Evolutionary conservation across 129 eudicot genomes (phyloP).

Genomic region (Lactuca sativa): DNA sequence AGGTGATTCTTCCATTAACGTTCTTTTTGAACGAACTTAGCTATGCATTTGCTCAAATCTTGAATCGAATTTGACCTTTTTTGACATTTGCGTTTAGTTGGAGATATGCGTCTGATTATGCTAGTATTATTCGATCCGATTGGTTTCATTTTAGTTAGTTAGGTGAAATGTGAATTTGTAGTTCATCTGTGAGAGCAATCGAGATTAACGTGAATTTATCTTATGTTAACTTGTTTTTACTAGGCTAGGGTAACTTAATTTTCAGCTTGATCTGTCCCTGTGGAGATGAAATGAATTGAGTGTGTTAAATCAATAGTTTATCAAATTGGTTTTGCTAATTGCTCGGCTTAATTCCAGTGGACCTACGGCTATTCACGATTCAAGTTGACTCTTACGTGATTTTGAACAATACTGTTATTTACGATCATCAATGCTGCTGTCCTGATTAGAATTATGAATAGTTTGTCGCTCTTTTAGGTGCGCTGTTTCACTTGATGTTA

Average conservation of each 20-base stretch:
- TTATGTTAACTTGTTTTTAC: neutral
- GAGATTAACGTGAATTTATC: constrained; percentile 4
- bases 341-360: neutral
- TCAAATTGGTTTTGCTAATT: neutral
- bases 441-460: neutral
- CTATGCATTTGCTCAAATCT: neutral
- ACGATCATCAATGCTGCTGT: neutral
- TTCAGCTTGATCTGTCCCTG: neutral
- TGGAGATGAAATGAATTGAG: constrained; percentile 2
- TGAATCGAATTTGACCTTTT: constrained; percentile 12
- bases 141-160: neutral
- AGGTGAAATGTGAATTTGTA: neutral
- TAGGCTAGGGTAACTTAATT: neutral
- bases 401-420: neutral
- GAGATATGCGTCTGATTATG: neutral
- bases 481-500: neutral
- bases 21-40: neutral
- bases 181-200: constrained; percentile 15
- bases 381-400: no score
- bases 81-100: neutral
- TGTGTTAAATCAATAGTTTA: neutral
- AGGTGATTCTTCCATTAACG: constrained; percentile 37
- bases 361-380: neutral
- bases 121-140: neutral
- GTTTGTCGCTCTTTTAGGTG: neutral